Evolutionary conservation across 2,329 filamentous ascomycete species (phyloP), one percentile per base, ranked within the genome.

Genomic region (Phialophora tarda): DNA sequence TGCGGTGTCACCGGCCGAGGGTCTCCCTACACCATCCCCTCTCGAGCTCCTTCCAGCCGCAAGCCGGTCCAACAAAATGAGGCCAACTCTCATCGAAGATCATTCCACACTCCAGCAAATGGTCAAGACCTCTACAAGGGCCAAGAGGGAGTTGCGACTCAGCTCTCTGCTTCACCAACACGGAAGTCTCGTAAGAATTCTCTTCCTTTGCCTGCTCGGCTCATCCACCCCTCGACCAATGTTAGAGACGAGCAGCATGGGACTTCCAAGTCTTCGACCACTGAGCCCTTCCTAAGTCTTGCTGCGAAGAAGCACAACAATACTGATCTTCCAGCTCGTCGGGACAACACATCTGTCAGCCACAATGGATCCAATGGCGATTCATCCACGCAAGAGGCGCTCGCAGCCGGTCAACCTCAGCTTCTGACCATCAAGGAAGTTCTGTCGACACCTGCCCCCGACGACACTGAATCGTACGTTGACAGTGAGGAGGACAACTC

Each of bases 21-120:
- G 8, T 71, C 69, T 28, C 71, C 71, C 14, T 71, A 69, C 59
- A 66, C 62, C 8, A 62, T 66, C 32, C 58, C 67, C 24, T 48
- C 62, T 21, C 59, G 60, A 12, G 47, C 54, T 12, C 53, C 28
- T 12, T 50, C 54, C 17, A 44, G 11, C 12, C 24, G 21, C 17
- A 62, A 62, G 30, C 56, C 47, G 23, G 47, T 51, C 4, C 24
- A 28, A 3, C 57, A 26, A 4, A n/a, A 62, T 11, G 28, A 55
- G 32, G 53, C n/a, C 24, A 26, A 48, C 7, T 32, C 30, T 48
- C 24, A 23, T 32, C 5, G 21, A 34, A 23, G 56, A 34, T 3
- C 30, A 3, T 41, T 48, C 24, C 47, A 26, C 47, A 54, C 11
- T 26, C 34, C 26, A 8, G 23, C 50, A 21, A 58, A 17, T 24